phyloP scores from a whole-genome alignment of 1,284 basidiomycete genomes.

The Tilletia setariae region DNA sequence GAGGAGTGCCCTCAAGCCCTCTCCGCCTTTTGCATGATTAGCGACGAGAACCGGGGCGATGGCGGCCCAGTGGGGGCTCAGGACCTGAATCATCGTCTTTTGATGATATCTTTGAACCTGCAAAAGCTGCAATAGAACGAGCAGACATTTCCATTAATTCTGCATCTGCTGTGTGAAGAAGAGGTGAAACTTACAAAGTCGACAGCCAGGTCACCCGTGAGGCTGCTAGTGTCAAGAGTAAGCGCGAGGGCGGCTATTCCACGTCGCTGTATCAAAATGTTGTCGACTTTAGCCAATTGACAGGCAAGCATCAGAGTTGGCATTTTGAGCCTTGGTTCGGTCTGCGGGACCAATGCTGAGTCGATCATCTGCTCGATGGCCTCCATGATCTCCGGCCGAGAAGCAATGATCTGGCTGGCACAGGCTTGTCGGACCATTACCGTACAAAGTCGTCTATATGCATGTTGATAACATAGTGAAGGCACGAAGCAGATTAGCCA shows the following conservation, averaged over 20 bases:
- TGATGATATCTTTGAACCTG: conserved; percentile 37
- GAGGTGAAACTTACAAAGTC: conserved; percentile 20
- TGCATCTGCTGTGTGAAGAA: conserved; percentile 27
- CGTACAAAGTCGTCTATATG: background rate
- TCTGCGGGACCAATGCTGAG: background rate
- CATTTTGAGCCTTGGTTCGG: background rate
- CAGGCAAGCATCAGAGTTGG: conserved; percentile 5
- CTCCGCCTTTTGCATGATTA: conserved; percentile 3
- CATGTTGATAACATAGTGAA: too few species aligned
- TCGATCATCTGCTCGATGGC: background rate
- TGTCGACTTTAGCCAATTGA: background rate
- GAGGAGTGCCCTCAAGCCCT: conserved; percentile 26
- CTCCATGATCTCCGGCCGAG: conserved; percentile 3
- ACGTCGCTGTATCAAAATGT: background rate
- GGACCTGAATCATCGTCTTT: conserved; percentile 48
- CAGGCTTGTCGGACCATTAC: conserved; percentile 3
- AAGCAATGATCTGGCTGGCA: background rate
- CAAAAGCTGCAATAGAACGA: conserved; percentile 26
- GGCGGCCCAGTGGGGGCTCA: conserved; percentile 38
- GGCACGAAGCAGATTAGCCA: too few species aligned
- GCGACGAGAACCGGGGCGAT: conserved; percentile 38
- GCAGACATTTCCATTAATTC: background rate
- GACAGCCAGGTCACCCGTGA: conserved; percentile 1
- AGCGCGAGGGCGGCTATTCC: background rate
- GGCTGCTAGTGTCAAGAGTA: background rate